Base-by-base conservation (phyloP, 768 basidiomycete species). In the Cytidiella melzeri region DNA sequence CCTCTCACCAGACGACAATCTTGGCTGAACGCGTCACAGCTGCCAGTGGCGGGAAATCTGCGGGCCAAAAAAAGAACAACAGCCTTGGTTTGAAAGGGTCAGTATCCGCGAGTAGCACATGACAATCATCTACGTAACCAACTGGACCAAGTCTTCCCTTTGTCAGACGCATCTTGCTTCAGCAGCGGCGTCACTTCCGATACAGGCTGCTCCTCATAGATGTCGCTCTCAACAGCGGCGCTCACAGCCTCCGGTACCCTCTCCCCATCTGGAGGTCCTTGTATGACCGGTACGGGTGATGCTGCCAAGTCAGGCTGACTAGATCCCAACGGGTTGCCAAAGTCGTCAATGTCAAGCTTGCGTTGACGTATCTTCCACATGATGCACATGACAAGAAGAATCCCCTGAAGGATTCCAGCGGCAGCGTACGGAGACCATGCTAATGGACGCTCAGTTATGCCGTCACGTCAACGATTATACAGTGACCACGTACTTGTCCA, bases 341-440 rank as follows among this genome's bases (percentile, higher is more conserved):
- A 98, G 66, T 97, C 94, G 61, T 97, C 91, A 43, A 97, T 77
- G 13, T 80, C 79, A 15, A 90, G 74, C 34, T 71, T 69, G 43
- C 66, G 73, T 61, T 98, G 94, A 12, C 94, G 78, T 27, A 79
- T 55, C 65, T 86, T 92, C 88, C 92, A 98, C 6, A 74, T 57
- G 10, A 96, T 62, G 60, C 96, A 99, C 81, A 98, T 87, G 50
- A 75, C 63, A 51, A 98, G 75, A 6, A 98, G 77, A 28, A 70
- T 73, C 1, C 80, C 83, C 64, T 98, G 96, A 74, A 97, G 86
- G 15, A 83, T 62, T 4, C 90, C 94, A 0, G 94, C 77, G 20
- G 88, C 81, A 13, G 84, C 83, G 57, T 82, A 92, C 45, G 83
- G 83, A 46, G 81, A 73, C 91, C 91, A 92, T 53, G 84, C 87